Evolutionary conservation across 345 rosid species (phyloP), one percentile per base, ranked within the genome.

Genomic region (Eucalyptus sp.): DNA sequence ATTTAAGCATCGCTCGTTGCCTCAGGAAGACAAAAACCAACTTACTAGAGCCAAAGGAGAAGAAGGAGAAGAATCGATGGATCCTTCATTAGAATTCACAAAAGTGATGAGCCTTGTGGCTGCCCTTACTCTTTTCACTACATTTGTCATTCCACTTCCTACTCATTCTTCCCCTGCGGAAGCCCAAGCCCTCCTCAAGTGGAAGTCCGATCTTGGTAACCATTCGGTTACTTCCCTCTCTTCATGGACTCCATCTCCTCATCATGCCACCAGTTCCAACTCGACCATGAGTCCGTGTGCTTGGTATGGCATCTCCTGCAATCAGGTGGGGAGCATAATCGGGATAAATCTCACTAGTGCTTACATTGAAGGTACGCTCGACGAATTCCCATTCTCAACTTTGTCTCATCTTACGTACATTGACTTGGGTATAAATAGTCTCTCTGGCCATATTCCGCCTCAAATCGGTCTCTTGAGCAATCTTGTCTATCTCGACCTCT

Each of bases 251-350:
- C 46, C 46, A 9, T 44, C 46, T 44, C 79, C 44, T 56, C 13
- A 0, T 56, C 0, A 24, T 56, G 62, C 29, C 29, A 24, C 68
- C 5, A 1, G 7, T n/a, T 22, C 54, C 29, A 87, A 87, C 13
- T 24, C 54, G 25, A 33, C n/a, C 50, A 51, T 81, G 25, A 56
- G 37, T 56, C 29, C 62, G 3, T 86, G 87, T 87, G 48, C 52
- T 62, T 93, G 93, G 93, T 6, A 29, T 86, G 93, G 93, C 7
- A 88, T 91, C 85, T 7, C 37, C 13, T 91, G 92, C 88, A 76
- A 87, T 31, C 2, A 22, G 7, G 91, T 25, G 13, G 41, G 62
- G 7, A 88, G 90, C 33, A n/a, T 24, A 46, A 18, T 7, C 1
- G 37, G 79, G 18, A n/a, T 92, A 68, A 91, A 89, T 68, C 88